Percentiles rank a stretch among this genome's conserved stretches.
These are phyloP conservation scores for Eragrostis curvula DNA, from an alignment of 176 grass and related monocot species.

Conservation along the genomic window DNA sequence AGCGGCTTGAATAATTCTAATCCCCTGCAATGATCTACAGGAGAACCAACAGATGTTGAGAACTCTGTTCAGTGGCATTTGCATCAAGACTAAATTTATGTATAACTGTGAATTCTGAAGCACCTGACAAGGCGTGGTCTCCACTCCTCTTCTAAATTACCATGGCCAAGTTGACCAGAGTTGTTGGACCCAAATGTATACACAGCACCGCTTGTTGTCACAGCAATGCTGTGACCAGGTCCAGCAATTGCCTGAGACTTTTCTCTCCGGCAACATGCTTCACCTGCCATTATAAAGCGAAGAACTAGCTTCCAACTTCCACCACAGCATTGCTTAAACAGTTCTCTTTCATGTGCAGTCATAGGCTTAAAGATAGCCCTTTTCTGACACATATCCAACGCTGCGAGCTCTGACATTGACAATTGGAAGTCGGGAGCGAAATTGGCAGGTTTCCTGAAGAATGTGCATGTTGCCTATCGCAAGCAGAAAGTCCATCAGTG, in stretches of 20 bases:
- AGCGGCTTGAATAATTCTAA: constrained; percentile 86
- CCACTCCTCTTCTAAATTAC: constrained; percentile 81
- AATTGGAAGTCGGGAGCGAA: constrained; percentile 78
- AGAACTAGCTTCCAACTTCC: constrained; percentile 93
- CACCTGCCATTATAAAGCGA: constrained; percentile 84
- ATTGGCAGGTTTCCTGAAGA: constrained; percentile 93
- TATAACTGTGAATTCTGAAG: constrained; percentile 54
- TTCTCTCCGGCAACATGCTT: constrained; percentile 77
- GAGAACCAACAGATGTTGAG: constrained; percentile 31
- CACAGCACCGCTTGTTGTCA: constrained; percentile 61
- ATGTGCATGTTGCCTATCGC: constrained; percentile 76
- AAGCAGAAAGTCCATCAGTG: constrained; percentile 62
- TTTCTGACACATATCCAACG: constrained; percentile 89
- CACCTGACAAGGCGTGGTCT: constrained; percentile 83
- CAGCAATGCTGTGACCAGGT: constrained; percentile 81
- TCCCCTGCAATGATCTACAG: constrained; percentile 82
- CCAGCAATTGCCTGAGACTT: constrained; percentile 87
- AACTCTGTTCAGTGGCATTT: constrained; percentile 34
- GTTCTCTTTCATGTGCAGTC: constrained; percentile 66
- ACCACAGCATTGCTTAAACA: constrained; percentile 68
- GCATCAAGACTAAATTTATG: constrained; percentile 37
- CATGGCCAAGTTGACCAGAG: constrained; percentile 89
- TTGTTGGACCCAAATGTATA: constrained; percentile 90
- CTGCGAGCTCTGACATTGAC: constrained; percentile 86
- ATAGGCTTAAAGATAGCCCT: constrained; percentile 88